Evolutionary conservation across 495 filamentous ascomycete genomes (phyloP), one percentile per base, ranked within the genome.

Genomic region (Aspergillus nidulans): DNA sequence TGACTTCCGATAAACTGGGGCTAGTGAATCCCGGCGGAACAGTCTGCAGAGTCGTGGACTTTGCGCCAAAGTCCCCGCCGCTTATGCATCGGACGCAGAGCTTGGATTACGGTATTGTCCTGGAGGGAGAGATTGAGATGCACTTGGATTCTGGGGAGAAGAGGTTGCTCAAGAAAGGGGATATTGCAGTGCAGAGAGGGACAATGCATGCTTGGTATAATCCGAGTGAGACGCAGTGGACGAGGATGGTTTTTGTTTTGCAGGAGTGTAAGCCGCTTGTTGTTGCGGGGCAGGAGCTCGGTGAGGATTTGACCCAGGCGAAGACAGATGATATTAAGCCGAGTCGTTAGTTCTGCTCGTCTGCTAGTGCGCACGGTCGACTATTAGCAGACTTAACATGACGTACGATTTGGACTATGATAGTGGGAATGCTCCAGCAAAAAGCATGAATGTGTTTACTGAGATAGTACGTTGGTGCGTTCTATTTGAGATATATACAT

Each of bases 61-160:
- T 76, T 74, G 87, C 46, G 67, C 90, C 72, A 6, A 36, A 26
- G 10, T 28, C 40, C 7, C 15, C 18, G 12, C 32, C 55, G 19
- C 39, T 53, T 21, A 58, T 58, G 55, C 55, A 58, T 42, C 55
- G 55, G 32, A 58, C 55, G 19, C 45, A 48, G 28, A 83, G 78
- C 16, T 65, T 94, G 4, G 89, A 92, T 57, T 91, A 87, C 50
- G 88, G 87, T 1, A 77, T 91, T 52, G 80, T 92, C 18, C 55
- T 94, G 6, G 87, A 91, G 58, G 89, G 89, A 0, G 66, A 80
- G 61, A 42, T 92, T 53, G 89, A 92, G 65, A 87, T 91, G 69
- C 82, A 87, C 75, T 81, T 74, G 28, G 86, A 89, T 65, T 79
- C 82, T 0, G 77, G 74, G 8, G 71, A 77, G 6, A 81, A 81